A percentile compares a stretch with the other conserved stretches of the same genome.
Evolutionary conservation across 352 stramenopile species (phyloP).

Genomic region (Albugo laibachii): DNA sequence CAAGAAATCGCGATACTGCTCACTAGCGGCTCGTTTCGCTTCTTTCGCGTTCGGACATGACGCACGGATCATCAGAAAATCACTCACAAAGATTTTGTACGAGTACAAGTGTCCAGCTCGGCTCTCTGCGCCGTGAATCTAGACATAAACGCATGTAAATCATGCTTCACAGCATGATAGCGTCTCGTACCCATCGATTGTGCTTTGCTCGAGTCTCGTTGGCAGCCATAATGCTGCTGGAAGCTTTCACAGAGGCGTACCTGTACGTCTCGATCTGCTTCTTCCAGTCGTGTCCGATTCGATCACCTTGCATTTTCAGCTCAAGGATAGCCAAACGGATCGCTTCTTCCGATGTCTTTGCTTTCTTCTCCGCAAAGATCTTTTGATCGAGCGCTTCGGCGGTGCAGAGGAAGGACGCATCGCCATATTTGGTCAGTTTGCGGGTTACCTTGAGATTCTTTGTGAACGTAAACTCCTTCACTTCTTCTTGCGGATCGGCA

Average conservation of each 20-base stretch:
- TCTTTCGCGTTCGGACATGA: conserved; percentile 46
- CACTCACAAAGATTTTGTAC: conserved; percentile 30
- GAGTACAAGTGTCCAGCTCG: conserved; percentile 11
- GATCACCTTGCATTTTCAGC: conserved; percentile 17
- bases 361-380: conserved; percentile 13
- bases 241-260: conserved; percentile 16
- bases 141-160: too few species aligned
- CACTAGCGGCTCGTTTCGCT: conserved; percentile 46
- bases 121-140: too few species aligned
- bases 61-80: conserved; percentile 24
- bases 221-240: conserved; percentile 37
- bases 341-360: conserved; percentile 13
- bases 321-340: conserved; percentile 13
- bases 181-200: conserved; percentile 6
- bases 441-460: conserved; percentile 11
- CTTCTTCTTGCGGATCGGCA: conserved; percentile 16
- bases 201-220: conserved; percentile 38
- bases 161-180: too few species aligned
- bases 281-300: conserved; percentile 27
- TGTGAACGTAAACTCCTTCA: conserved; percentile 7
- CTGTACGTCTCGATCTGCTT: conserved; percentile 24
- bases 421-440: conserved; percentile 5
- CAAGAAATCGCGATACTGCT: conserved; percentile 45
- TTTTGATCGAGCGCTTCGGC: conserved; percentile 16
- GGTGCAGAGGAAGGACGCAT: conserved; percentile 13